Base-by-base conservation (phyloP, 805 yeast species). In the Yamadazyma insecticola region DNA sequence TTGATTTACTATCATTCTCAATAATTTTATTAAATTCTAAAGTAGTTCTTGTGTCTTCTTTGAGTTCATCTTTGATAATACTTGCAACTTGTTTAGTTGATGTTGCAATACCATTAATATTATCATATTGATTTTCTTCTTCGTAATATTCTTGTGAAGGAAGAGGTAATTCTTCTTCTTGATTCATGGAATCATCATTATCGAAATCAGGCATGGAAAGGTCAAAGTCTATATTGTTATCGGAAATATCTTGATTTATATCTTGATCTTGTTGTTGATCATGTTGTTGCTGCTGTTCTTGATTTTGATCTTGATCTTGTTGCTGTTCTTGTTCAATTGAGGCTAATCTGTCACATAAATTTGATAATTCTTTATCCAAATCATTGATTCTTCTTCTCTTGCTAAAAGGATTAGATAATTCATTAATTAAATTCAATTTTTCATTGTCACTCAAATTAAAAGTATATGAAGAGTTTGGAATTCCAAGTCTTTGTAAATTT, bases 61-160 rank as follows among this genome's bases (percentile, higher is more conserved):
- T 58, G 14, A 78, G 53, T 13, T 55, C 41, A 2, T 44, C 44
- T 30, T 72, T 58, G 14, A 78, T 53, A 5, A 64, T 61, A 8
- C 50, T 51, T 0, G 82, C 85, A 6, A 81, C 65, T 40, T 73
- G 70, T 3, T 61, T 51, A 0, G 87, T 78, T 4, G 78, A 58
- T 11, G 33, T 26, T 12, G 44, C 33, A 9, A 16, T 21, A 17
- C 37, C 41, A 17, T 26, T 27, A 7, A 36, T 43, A 29, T 37
- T 43, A 13, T 49, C 51, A 17, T n/a, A n/a, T n/a, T n/a, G n/a
- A n/a, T n/a, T n/a, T n/a, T n/a, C n/a, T n/a, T n/a, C 48, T 29
- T 26, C 17, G 36, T 10, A 12, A 11, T 7, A 6, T 18, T 40
- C 37, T 20, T 35, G 30, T 3, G 28, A 12, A 6, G 30, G 32